Evolutionary conservation across 2,329 filamentous ascomycete species (phyloP).

Genomic region (Fusarium cicatricum): DNA sequence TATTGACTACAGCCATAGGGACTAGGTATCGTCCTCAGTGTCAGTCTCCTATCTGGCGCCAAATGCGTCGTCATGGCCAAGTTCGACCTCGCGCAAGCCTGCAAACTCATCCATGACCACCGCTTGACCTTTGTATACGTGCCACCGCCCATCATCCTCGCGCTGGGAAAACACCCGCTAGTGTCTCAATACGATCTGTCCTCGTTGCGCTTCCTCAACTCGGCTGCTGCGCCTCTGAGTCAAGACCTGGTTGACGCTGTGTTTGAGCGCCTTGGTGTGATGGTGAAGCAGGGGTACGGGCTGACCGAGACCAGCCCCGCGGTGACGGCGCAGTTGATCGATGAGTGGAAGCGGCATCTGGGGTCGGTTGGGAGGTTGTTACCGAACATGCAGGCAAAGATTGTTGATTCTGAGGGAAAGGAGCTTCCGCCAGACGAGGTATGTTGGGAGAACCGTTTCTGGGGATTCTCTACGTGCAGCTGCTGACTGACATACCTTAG

Average conservation of each 20-base stretch:
- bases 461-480: background rate
- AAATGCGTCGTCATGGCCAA: slow-evolving; percentile 75
- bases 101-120: slow-evolving; percentile 77
- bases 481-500: slow-evolving; percentile 15
- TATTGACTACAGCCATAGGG: slow-evolving; percentile 34
- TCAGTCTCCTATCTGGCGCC: slow-evolving; percentile 64
- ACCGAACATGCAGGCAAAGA: slow-evolving; percentile 82
- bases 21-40: slow-evolving; percentile 44
- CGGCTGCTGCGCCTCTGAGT: slow-evolving; percentile 85
- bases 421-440: slow-evolving; percentile 64
- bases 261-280: slow-evolving; percentile 76
- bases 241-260: slow-evolving; percentile 80
- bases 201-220: slow-evolving; percentile 83
- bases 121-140: slow-evolving; percentile 81
- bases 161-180: slow-evolving; percentile 79
- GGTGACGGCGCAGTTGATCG: slow-evolving; percentile 76
- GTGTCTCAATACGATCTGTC: slow-evolving; percentile 84
- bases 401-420: slow-evolving; percentile 70
- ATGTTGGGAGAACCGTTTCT: background rate
- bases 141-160: slow-evolving; percentile 83
- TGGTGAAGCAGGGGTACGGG: slow-evolving; percentile 93
- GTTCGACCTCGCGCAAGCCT: slow-evolving; percentile 85
- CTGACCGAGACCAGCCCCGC: slow-evolving; percentile 86
- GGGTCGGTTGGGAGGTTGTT: slow-evolving; percentile 81
- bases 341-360: slow-evolving; percentile 78